Evolutionary conservation across 306 rosid species (phyloP).

Genomic region (Castanospermum australe): DNA sequence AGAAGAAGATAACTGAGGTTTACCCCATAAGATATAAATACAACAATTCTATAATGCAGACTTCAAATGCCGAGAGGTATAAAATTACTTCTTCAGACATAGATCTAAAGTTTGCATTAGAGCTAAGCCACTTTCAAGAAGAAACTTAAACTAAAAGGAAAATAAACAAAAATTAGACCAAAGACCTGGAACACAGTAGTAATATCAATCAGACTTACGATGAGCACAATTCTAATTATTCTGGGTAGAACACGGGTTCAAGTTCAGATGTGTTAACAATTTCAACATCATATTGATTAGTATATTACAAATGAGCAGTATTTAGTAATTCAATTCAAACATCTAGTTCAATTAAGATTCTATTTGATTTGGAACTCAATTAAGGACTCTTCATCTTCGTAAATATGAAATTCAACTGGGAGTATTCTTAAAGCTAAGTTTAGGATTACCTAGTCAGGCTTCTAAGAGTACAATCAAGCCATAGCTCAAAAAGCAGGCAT

Average conservation of each 20-base stretch:
- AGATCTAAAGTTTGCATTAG: background rate
- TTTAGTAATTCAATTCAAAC: background rate
- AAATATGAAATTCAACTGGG: background rate
- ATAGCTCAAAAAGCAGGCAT: background rate
- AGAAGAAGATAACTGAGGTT: background rate
- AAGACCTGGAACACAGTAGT: background rate
- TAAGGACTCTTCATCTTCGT: background rate
- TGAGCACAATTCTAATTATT: background rate
- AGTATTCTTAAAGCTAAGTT: background rate
- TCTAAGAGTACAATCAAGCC: background rate
- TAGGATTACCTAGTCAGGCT: background rate
- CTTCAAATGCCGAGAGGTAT: background rate
- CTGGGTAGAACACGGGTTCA: background rate
- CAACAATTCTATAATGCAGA: background rate
- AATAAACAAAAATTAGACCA: background rate
- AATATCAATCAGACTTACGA: background rate
- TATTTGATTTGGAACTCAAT: conserved; percentile 4
- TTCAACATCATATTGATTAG: background rate
- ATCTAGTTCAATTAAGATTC: background rate
- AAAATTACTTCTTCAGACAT: background rate
- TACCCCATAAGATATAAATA: background rate
- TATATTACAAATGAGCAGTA: background rate
- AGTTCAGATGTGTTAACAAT: background rate
- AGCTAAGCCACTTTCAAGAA: background rate
- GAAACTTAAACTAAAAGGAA: background rate